Percentiles rank a stretch among this genome's conserved stretches.
These are phyloP conservation scores for Nannizziopsis barbatae DNA, from an alignment of 2,329 filamentous ascomycete genomes.

Conservation along the genomic window DNA sequence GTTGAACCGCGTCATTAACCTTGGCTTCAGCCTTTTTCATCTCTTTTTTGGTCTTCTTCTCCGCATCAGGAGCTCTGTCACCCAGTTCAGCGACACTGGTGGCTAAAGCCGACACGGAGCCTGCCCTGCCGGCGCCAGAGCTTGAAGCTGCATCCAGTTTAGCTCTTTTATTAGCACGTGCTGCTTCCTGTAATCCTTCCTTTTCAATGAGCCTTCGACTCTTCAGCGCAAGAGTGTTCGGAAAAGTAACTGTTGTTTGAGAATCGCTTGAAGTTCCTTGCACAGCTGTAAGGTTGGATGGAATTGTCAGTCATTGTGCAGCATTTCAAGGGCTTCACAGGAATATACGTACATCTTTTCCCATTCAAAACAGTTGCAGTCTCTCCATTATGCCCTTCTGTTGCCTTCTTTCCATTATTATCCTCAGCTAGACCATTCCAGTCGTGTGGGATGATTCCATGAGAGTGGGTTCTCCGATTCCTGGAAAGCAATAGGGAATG, in stretches of 20 bases:
- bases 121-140: constrained; percentile 39
- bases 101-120: constrained; percentile 49
- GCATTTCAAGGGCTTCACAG: neutral
- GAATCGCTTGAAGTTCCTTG: constrained; percentile 20
- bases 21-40: constrained; percentile 63
- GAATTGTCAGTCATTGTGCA: neutral
- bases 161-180: constrained; percentile 55
- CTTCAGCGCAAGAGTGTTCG: constrained; percentile 32
- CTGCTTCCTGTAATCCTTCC: constrained; percentile 64
- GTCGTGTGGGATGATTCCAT: constrained; percentile 65
- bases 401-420: constrained; percentile 24
- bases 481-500: constrained; percentile 61
- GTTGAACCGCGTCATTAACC: constrained; percentile 64
- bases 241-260: constrained; percentile 25
- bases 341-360: constrained; percentile 30
- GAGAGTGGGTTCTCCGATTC: constrained; percentile 63
- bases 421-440: constrained; percentile 56
- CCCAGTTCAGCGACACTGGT: constrained; percentile 40
- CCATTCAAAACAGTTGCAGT: constrained; percentile 11
- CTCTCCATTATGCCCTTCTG: neutral
- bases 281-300: neutral
- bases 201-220: constrained; percentile 53
- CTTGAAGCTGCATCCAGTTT: constrained; percentile 47
- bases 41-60: constrained; percentile 77
- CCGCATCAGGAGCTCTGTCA: constrained; percentile 47